Evolutionary conservation across 2,329 filamentous ascomycete species (phyloP).

Genomic region (Aureobasidium melanogenum): DNA sequence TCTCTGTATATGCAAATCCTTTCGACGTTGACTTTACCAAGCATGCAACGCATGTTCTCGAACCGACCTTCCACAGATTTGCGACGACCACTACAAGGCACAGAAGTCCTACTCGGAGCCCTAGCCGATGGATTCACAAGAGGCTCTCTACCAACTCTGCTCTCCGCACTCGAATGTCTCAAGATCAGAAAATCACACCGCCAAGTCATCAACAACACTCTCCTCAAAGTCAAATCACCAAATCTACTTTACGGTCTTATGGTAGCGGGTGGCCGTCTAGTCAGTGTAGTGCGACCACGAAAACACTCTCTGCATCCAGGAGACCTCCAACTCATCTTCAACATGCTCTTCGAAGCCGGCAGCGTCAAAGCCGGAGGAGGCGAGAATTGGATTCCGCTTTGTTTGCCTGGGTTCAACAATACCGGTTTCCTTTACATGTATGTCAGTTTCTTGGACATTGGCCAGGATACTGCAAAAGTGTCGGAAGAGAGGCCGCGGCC

Average conservation of each 20-base stretch:
- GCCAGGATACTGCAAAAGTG: not conserved
- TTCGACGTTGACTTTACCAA: conserved; percentile 85
- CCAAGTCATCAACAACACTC: conserved; percentile 73
- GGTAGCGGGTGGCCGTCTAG: conserved; percentile 83
- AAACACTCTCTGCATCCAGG: conserved; percentile 93
- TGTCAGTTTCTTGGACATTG: conserved; percentile 78
- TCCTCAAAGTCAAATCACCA: conserved; percentile 68
- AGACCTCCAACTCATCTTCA: conserved; percentile 91
- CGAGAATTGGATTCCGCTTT: conserved; percentile 96
- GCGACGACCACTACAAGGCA: conserved; percentile 80
- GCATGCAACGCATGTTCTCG: conserved; percentile 76
- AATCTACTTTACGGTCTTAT: conserved; percentile 87
- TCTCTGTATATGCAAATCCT: conserved; percentile 97
- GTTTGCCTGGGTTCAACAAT: conserved; percentile 93
- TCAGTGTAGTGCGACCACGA: conserved; percentile 89
- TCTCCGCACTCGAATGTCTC: conserved; percentile 90
- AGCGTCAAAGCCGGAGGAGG: conserved; percentile 86
- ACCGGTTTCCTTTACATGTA: conserved; percentile 98
- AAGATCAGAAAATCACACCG: conserved; percentile 82
- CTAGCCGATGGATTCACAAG: conserved; percentile 90
- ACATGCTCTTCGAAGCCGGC: conserved; percentile 96
- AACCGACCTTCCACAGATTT: conserved; percentile 90
- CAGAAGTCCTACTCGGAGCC: conserved; percentile 81
- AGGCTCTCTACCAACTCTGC: conserved; percentile 78
- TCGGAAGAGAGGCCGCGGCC: conserved; percentile 18